Conservation (phyloP, 1,284 basidiomycete genomes). For the Puccinia horiana region DNA sequence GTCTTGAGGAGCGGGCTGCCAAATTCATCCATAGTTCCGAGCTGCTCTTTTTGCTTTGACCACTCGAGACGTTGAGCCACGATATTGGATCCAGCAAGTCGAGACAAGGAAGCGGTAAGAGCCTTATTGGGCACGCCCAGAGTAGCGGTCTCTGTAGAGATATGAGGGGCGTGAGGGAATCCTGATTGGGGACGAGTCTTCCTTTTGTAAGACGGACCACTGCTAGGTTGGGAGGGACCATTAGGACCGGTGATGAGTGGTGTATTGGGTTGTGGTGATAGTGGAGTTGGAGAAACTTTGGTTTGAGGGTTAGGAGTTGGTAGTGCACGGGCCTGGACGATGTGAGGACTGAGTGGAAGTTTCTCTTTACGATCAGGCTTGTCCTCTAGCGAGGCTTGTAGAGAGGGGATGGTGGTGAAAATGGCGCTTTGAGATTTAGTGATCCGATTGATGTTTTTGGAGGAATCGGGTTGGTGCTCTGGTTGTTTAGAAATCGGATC, state of each 20-base stretch:
- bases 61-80: conserved; percentile 45
- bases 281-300: background rate
- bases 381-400: background rate
- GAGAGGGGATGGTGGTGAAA: background rate
- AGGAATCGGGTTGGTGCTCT: background rate
- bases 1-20: conserved; percentile 10
- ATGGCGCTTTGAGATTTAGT: background rate
- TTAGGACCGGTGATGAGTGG: conserved; percentile 12
- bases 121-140: conserved; percentile 38
- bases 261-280: background rate
- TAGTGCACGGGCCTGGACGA: background rate
- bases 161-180: background rate
- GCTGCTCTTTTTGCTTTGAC: conserved; percentile 42
- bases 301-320: background rate
- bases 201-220: conserved; percentile 9
- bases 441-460: background rate
- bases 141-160: conserved; percentile 2
- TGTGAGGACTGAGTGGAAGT: background rate
- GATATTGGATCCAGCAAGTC: conserved; percentile 44
- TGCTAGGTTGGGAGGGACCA: background rate
- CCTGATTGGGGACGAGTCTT: conserved; percentile 17
- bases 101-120: conserved; percentile 38
- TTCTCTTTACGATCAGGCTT: background rate
- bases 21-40: conserved; percentile 35
- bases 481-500: background rate